Base-by-base conservation (phyloP, 768 basidiomycete species). In the Hypholoma fasciculare region DNA sequence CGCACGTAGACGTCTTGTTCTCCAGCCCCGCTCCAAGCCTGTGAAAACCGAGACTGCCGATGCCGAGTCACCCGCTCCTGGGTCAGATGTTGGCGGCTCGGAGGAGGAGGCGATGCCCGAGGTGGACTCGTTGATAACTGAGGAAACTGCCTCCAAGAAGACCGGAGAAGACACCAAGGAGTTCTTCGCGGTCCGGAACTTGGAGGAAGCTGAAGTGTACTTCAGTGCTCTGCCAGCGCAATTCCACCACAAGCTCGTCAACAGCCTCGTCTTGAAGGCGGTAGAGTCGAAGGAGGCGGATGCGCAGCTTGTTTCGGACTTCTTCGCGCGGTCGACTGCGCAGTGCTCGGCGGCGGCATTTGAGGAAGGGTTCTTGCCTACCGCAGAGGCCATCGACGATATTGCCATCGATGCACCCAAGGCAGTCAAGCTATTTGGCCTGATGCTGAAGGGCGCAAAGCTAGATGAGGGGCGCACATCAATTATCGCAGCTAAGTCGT, bases 371-470 rank as follows among this genome's bases (percentile, higher is more conserved):
- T 86, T 96, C 70, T 68, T 68, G 47, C 79, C 82, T 0, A 79
- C 85, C 51, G 85, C 88, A 23, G 92, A 94, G 72, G 73, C 87
- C 55, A 80, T 98, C 65, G 93, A 94, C 65, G 95, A 98, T 68
- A 83, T 95, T 57, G 87, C 89, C 30, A 88, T 95, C 64, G 95
- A 98, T 70, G 90, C 90, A 47, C 96, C 96, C 8, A 88, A 88
- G 67, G 96, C 94, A 0, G 88, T 89, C 76, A 71, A 80, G 43
- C 83, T 87, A 58, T 86, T 93, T 70, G 91, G 86, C 12, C 76
- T 83, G 58, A 84, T 96, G 76, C 72, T 96, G 57, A 86, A 82
- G 69, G 87, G 85, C 34, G 83, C 88, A 16, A 80, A 78, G 26
- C 72, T 95, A 66, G 84, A 88, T 61, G 82, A 85, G 59, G 86